Conservation (phyloP, 495 filamentous ascomycete species). For the Penicillium alfredii region DNA sequence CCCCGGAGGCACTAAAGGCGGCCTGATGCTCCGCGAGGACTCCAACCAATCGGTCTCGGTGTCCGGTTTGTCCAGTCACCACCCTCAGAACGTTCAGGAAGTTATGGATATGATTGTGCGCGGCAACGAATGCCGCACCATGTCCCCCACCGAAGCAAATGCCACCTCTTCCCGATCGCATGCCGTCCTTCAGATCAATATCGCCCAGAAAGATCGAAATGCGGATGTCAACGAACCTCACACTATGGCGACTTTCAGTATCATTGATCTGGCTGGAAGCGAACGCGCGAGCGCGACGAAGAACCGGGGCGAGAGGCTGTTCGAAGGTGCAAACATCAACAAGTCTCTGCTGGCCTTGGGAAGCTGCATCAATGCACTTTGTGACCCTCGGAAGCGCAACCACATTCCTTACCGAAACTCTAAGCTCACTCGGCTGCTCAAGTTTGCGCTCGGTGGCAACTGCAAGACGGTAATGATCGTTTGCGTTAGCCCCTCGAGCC, state of each 20-base stretch:
- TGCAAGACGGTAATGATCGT: conserved; percentile 99
- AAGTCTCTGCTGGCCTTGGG: conserved; percentile 92
- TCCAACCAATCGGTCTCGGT: conserved; percentile 90
- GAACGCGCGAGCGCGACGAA: conserved; percentile 96
- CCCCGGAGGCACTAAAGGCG: conserved; percentile 76
- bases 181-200: conserved; percentile 96
- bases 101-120: conserved; percentile 99
- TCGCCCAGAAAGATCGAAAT: conserved; percentile 90
- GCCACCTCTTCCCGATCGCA: conserved; percentile 97
- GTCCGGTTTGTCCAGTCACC: conserved; percentile 83
- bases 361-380: conserved; percentile 98
- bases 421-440: conserved; percentile 90
- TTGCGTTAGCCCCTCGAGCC: conserved; percentile 92
- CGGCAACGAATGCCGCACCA: conserved; percentile 90
- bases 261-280: conserved; percentile 95
- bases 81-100: conserved; percentile 79
- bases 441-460: conserved; percentile 95
- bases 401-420: conserved; percentile 98
- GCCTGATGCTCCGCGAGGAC: conserved; percentile 92
- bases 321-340: conserved; percentile 99
- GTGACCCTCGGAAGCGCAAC: conserved; percentile 85
- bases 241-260: conserved; percentile 95
- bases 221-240: conserved; percentile 90
- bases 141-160: conserved; percentile 96
- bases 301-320: conserved; percentile 84